phyloP scores from a whole-genome alignment of 2,329 filamentous ascomycete species.

The Fusarium equiseti region DNA sequence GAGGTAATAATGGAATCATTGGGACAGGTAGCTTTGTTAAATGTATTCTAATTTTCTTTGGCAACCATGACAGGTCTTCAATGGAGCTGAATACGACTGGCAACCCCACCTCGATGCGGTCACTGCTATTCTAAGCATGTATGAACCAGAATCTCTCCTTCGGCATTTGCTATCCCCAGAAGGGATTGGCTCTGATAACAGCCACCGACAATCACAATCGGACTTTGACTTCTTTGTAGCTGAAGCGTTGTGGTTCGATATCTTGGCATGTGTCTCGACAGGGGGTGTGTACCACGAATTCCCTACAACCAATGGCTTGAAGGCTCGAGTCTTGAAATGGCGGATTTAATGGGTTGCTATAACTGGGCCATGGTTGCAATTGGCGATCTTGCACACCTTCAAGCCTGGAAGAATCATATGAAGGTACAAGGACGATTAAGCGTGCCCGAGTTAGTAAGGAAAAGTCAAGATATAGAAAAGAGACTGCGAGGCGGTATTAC shows the following conservation, averaged over 20 bases:
- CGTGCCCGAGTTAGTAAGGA: background rate
- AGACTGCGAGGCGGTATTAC: background rate
- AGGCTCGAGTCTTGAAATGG: background rate
- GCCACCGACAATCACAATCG: background rate
- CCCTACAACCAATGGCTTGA: background rate
- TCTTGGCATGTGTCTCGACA: background rate
- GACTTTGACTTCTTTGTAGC: background rate
- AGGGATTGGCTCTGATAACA: too few relatives aligned
- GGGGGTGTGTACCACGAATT: background rate
- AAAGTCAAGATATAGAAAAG: background rate
- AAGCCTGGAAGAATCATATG: background rate
- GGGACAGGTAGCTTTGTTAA: too few relatives aligned
- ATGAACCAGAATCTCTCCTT: background rate
- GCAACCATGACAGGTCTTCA: background rate
- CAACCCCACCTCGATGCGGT: background rate
- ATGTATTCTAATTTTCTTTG: background rate
- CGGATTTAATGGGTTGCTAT: background rate
- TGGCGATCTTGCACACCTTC: background rate
- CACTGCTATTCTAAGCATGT: background rate
- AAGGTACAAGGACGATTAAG: background rate
- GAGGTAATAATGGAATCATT: background rate
- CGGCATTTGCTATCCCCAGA: too few relatives aligned
- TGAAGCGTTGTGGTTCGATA: background rate
- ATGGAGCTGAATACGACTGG: background rate
- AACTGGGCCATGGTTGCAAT: constrained; percentile 1